Evolutionary conservation across 768 basidiomycete genomes (phyloP), one percentile per base, ranked within the genome.

Genomic region (Pleurotus salmoneostramineus): DNA sequence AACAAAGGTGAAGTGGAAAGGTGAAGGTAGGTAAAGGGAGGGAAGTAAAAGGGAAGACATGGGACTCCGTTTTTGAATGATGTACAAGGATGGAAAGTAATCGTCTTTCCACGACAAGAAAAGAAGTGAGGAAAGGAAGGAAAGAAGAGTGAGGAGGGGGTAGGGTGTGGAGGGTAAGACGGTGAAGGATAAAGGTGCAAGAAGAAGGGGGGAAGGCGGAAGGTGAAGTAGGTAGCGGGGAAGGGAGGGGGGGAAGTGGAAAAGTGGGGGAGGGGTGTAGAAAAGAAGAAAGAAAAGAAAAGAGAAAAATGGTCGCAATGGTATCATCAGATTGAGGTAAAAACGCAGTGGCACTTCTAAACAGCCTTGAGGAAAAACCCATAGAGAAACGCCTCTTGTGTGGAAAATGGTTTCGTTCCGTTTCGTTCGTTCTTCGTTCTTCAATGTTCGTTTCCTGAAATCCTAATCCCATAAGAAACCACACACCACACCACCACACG

Each of bases 311-410:
- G 69, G 64, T 66, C 74, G 75, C 74, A 76, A 76, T 87, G 89
- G 88, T 91, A 90, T 91, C 88, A 87, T 90, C 81, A 79, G 81
- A 85, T 27, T 77, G 76, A 84, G 83, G 82, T 85, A 87, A 81
- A 77, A 65, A 61, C 68, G 21, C 21, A 27, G 76, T 75, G 75
- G 80, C 79, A 82, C 78, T 27, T 87, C 86, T 87, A 90, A 83
- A 78, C 76, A 79, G 72, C 75, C 76, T 72, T 27, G 21, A 3
- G 3, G 21, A 3, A 73, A 71, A 76, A 77, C 82, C 83, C 82
- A 74, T 77, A 72, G 79, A 80, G 74, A 55, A 55, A 55, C 52
- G 33, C 52, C 52, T 42, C 51, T 75, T 75, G 78, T 68, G 21
- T 27, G 21, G n/a, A n/a, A 27, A 27, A 27, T 27, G 21, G 21